Evolutionary conservation across 2,329 filamentous ascomycete genomes (phyloP).

Genomic region (Alternaria rosae): DNA sequence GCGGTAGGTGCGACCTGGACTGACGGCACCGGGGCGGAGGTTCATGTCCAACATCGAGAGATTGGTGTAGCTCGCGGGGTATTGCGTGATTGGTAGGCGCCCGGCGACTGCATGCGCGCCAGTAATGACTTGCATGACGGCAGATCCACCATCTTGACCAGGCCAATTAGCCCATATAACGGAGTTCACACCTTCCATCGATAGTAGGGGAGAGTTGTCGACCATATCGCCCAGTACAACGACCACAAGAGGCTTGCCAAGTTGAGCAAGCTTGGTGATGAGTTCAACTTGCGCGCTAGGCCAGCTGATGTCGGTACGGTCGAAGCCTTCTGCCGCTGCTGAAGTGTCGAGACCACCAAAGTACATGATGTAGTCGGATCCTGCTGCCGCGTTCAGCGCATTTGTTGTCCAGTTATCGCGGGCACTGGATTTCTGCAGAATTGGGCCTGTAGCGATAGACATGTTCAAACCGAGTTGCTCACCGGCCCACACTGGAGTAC

Average conservation of each 20-base stretch:
- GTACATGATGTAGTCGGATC: slow-evolving; percentile 62
- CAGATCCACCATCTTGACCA: slow-evolving; percentile 65
- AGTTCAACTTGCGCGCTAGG: slow-evolving; percentile 60
- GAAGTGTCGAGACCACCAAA: slow-evolving; percentile 63
- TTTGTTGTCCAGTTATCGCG: slow-evolving; percentile 24
- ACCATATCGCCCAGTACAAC: slow-evolving; percentile 62
- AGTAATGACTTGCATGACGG: slow-evolving; percentile 62
- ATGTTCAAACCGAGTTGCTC: slow-evolving; percentile 56
- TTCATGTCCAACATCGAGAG: slow-evolving; percentile 65
- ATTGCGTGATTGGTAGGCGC: slow-evolving; percentile 63
- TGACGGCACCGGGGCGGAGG: slow-evolving; percentile 55
- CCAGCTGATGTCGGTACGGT: slow-evolving; percentile 62
- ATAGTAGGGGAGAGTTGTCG: slow-evolving; percentile 60
- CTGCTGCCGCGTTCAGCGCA: slow-evolving; percentile 45
- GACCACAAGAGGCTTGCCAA: slow-evolving; percentile 61
- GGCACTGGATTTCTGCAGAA: slow-evolving; percentile 20
- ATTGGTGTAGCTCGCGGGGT: slow-evolving; percentile 60
- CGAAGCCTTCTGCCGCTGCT: slow-evolving; percentile 61
- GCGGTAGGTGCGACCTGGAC: slow-evolving; percentile 65
- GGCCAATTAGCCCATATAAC: slow-evolving; percentile 68
- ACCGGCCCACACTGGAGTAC: slow-evolving; percentile 62
- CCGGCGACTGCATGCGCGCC: slow-evolving; percentile 62
- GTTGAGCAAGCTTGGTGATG: slow-evolving; percentile 56
- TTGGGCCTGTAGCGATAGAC: slow-evolving; percentile 29
- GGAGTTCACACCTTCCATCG: slow-evolving; percentile 58